These are phyloP conservation scores for Arthrobotrys megalospora DNA, from an alignment of 2,329 filamentous ascomycete genomes.

Conservation along the genomic window DNA sequence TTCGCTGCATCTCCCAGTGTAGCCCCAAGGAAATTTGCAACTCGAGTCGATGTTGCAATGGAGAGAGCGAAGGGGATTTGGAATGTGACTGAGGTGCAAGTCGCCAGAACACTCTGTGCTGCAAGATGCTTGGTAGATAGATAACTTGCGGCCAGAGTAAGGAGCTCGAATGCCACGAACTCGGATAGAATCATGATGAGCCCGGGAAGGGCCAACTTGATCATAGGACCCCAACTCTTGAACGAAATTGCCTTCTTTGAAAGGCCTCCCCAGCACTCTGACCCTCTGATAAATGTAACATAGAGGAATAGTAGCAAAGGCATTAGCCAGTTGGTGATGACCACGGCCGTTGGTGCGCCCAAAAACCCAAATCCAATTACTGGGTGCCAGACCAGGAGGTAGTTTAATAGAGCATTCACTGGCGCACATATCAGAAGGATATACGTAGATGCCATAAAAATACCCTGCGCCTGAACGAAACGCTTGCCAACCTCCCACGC, in stretches of 20 bases:
- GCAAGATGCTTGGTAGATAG: constrained; percentile 76
- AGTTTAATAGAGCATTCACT: constrained; percentile 85
- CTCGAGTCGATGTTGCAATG: constrained; percentile 87
- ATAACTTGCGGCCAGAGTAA: constrained; percentile 85
- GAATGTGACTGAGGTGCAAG: constrained; percentile 83
- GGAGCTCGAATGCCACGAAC: constrained; percentile 91
- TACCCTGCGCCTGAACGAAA: constrained; percentile 87
- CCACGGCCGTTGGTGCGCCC: constrained; percentile 84
- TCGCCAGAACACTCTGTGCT: constrained; percentile 88
- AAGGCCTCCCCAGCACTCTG: constrained; percentile 86
- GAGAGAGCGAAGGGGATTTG: constrained; percentile 93
- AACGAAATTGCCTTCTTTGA: constrained; percentile 74
- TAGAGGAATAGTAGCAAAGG: constrained; percentile 81
- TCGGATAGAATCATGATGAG: constrained; percentile 96
- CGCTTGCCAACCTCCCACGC: constrained; percentile 80
- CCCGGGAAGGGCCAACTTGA: constrained; percentile 87
- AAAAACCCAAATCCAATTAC: constrained; percentile 77
- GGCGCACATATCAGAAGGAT: constrained; percentile 87
- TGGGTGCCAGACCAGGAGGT: constrained; percentile 66
- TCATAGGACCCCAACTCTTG: constrained; percentile 77
- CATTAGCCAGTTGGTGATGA: constrained; percentile 81
- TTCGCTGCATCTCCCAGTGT: constrained; percentile 84
- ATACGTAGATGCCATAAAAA: constrained; percentile 87
- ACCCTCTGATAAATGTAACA: constrained; percentile 79
- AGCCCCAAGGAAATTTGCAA: constrained; percentile 93